A percentile compares a stretch with the other conserved stretches of the same genome.
Conservation (phyloP, 73 alveolate species). For the Paramecium sexaurelia region DNA sequence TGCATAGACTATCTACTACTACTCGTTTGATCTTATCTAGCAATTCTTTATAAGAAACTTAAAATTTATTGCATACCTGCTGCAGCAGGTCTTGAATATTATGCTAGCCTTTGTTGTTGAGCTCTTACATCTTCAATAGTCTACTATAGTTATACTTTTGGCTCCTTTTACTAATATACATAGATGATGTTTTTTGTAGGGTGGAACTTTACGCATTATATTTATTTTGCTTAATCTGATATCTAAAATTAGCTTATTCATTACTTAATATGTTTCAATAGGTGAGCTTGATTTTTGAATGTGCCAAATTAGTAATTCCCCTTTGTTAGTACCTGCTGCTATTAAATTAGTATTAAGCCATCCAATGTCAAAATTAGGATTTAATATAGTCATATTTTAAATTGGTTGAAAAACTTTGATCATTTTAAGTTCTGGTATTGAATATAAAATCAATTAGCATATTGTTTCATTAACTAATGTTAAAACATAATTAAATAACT, state of each 20-base stretch:
- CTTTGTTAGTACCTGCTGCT: background rate
- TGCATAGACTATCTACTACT: background rate
- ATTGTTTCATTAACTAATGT: background rate
- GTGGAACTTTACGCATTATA: background rate
- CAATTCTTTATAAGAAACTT: background rate
- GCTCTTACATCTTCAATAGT: background rate
- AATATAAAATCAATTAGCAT: background rate
- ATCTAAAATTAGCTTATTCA: background rate
- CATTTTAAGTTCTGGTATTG: background rate
- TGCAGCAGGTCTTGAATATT: background rate
- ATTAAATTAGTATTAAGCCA: slow-evolving; percentile 13
- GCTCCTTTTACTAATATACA: background rate
- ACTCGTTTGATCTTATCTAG: background rate
- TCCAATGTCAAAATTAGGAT: background rate
- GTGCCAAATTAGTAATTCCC: background rate
- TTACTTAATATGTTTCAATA: background rate
- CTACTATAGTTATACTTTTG: background rate
- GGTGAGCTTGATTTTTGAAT: background rate
- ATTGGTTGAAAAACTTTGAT: background rate
- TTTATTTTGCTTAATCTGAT: background rate
- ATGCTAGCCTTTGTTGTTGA: background rate
- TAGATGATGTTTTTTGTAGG: background rate
- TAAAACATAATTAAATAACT: background rate
- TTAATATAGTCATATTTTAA: background rate
- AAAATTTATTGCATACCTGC: background rate